phyloP scores from a whole-genome alignment of 345 rosid species.

The Arabidopsis arenosa region DNA sequence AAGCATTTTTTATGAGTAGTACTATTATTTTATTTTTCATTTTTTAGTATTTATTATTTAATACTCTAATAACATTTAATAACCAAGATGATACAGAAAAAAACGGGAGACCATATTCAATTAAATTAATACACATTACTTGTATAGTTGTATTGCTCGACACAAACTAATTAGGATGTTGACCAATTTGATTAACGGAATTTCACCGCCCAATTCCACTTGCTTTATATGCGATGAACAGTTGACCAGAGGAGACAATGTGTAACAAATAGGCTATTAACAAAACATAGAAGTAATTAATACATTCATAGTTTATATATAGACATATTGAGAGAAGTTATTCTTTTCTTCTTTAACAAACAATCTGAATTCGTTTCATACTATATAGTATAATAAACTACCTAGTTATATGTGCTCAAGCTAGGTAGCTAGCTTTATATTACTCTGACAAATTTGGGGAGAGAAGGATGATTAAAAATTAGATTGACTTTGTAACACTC shows the following conservation, averaged over 20 bases:
- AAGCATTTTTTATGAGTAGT: neutral
- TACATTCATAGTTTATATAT: conserved; percentile 21
- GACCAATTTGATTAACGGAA: conserved; percentile 36
- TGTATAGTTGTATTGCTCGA: neutral
- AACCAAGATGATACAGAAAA: conserved; percentile 6
- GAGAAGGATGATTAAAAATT: neutral
- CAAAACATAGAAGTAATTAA: conserved; percentile 8
- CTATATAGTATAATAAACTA: neutral
- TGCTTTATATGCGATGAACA: conserved; percentile 30
- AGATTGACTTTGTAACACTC: too few species aligned
- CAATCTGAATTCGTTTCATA: conserved; percentile 38
- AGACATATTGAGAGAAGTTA: conserved; percentile 23
- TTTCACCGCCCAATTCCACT: conserved; percentile 36
- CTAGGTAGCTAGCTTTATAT: neutral
- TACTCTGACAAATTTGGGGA: neutral
- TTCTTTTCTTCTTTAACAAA: conserved; percentile 27
- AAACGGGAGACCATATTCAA: conserved; percentile 11
- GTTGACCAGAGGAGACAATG: conserved; percentile 43
- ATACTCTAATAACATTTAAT: conserved; percentile 16
- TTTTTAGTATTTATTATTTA: neutral
- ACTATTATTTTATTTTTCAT: neutral
- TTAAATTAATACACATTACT: conserved; percentile 8
- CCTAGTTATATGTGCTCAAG: neutral
- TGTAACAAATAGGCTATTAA: conserved; percentile 35
- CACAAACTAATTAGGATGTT: conserved; percentile 31